Base-by-base conservation (phyloP, 768 basidiomycete genomes). In the Kwoniella sp. region DNA sequence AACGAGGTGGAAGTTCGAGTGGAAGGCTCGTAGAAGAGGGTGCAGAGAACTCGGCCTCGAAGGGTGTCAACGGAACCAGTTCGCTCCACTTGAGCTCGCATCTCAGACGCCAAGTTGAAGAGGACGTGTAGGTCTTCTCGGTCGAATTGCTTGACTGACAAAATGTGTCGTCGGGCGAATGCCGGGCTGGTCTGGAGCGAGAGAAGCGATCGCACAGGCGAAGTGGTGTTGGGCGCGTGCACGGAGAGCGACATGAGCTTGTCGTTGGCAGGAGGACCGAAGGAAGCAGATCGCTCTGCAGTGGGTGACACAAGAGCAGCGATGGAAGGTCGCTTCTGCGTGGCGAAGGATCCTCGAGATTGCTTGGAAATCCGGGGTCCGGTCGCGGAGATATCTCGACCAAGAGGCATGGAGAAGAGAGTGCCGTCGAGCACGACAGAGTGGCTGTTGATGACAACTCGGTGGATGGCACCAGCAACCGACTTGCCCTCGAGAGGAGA, bases 1-100 rank as follows among this genome's bases (percentile, higher is more conserved):
- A 99, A 99, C 9, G 95, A 97, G 3, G 90, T 86, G 67, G 91
- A 93, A 2, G 96, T 99, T 34, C 96, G 86, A 2, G 96, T 99
- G 2, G 93, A 96, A 0, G 95, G 91, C 79, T 99, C 96, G 80
- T 93, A 99, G 85, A 99, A 99, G 38, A 94, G 79, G 23, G 88
- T 93, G 77, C 90, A 92, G 5, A 99, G 85, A 0, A 99, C 89
- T 66, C 89, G 91, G 38, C 95, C 95, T 69, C 89, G 90, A 51
- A 98, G 84, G 63, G 96, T 87, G 71, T 98, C 93, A 61, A 97
- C 84, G 0, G 86, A 85, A 1, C 93, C 92, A 73, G 88, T 90
- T 30, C 93, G 87, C 81, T 99, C 96, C 15, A 97, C 93, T 75
- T 93, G 93, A 38, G 92, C 85, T 55, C 92, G 90, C 93, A 99